Evolutionary conservation across 805 yeast genomes (phyloP).

Genomic region (Millerozyma miso): DNA sequence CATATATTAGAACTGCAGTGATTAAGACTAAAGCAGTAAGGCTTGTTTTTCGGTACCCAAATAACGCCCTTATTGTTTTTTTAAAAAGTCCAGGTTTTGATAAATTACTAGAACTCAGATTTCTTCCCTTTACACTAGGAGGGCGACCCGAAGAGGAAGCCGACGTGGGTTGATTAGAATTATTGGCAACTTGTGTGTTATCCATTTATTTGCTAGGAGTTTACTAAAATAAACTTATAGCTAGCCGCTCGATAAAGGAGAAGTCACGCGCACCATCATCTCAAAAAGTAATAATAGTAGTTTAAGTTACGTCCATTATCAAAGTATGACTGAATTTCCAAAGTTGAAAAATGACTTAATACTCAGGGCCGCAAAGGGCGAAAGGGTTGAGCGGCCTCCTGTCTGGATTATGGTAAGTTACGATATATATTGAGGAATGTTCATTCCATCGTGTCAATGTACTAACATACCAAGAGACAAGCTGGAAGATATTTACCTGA

Average conservation of each 20-base stretch:
- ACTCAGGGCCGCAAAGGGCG: constrained; percentile 87
- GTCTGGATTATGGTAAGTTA: constrained; percentile 83
- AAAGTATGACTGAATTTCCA: constrained; percentile 50
- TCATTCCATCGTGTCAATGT: constrained; percentile 4
- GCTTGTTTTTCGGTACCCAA: constrained; percentile 72
- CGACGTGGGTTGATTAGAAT: neutral
- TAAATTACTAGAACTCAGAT: neutral
- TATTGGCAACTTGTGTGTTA: neutral
- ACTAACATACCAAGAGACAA: constrained; percentile 52
- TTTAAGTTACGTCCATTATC: no score
- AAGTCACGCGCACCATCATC: neutral
- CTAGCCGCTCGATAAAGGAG: neutral
- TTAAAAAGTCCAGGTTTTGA: constrained; percentile 20
- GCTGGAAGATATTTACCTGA: constrained; percentile 95
- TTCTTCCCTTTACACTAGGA: neutral
- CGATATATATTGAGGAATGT: neutral
- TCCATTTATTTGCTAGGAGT: neutral
- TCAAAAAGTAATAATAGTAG: no score
- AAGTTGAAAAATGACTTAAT: constrained; percentile 84
- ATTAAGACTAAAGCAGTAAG: constrained; percentile 52
- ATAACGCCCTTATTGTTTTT: constrained; percentile 40
- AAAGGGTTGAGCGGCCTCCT: constrained; percentile 93
- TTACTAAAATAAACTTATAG: neutral
- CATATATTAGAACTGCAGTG: constrained; percentile 41
- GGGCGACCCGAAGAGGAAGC: neutral